These are phyloP conservation scores for Tolypocladium pustulatum DNA, from an alignment of 2,329 filamentous ascomycete genomes.

Conservation along the genomic window DNA sequence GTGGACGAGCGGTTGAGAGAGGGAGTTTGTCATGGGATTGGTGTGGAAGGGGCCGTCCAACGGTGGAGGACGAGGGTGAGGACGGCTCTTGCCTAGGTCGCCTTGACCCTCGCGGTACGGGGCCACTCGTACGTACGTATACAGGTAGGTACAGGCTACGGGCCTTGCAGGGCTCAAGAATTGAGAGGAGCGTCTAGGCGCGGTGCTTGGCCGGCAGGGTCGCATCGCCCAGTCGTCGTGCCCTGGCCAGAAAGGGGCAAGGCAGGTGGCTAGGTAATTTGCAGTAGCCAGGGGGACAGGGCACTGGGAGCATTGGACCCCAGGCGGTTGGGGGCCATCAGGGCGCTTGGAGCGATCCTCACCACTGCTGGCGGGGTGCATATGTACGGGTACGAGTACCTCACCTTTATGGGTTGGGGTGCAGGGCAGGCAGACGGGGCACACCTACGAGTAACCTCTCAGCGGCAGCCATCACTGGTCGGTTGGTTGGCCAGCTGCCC, in stretches of 20 bases:
- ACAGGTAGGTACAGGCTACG: background rate
- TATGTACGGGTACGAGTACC: too few relatives aligned
- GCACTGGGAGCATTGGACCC: background rate
- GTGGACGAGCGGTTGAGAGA: constrained; percentile 1
- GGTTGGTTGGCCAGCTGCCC: background rate
- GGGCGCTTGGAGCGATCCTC: too few relatives aligned
- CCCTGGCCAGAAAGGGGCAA: background rate
- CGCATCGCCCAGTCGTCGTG: background rate
- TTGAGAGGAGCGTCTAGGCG: background rate
- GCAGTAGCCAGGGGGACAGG: background rate
- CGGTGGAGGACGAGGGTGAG: background rate
- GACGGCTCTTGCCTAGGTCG: too few relatives aligned
- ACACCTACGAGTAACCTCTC: too few relatives aligned
- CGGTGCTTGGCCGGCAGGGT: background rate
- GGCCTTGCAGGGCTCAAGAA: too few relatives aligned
- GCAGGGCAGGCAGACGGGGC: too few relatives aligned
- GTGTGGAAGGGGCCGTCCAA: background rate
- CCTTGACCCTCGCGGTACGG: background rate
- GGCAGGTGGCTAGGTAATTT: background rate
- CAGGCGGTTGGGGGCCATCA: background rate
- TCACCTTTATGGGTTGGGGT: background rate
- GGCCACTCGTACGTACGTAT: background rate
- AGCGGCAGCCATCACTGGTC: too few relatives aligned
- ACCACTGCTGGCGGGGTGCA: background rate
- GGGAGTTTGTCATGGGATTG: background rate